Evolutionary conservation across 805 yeast genomes (phyloP).

Genomic region (Pichia cabralensis): DNA sequence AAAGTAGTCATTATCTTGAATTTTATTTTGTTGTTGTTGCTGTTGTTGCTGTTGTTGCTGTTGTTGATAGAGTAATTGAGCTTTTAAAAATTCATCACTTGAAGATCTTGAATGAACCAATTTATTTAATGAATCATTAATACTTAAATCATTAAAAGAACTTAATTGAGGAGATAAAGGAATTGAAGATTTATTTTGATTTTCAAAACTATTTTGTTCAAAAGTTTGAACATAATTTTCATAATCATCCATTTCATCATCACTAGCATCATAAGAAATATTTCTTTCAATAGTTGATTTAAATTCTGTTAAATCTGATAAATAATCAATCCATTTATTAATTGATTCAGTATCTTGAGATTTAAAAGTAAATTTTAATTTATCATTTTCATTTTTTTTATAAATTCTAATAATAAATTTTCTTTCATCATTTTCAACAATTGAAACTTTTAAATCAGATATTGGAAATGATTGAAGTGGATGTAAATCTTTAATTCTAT

Average conservation of each 20-base stretch:
- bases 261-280: constrained; percentile 28
- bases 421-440: constrained; percentile 25
- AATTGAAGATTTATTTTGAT: not conserved
- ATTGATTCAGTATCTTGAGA: constrained; percentile 36
- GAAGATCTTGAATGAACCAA: constrained; percentile 5
- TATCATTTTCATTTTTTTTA: constrained; percentile 17
- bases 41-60: not conserved
- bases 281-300: constrained; percentile 41
- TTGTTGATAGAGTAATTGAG: not conserved
- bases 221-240: not conserved
- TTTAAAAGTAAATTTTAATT: constrained; percentile 29
- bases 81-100: constrained; percentile 3
- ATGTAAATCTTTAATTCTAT: constrained; percentile 42
- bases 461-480: constrained; percentile 34
- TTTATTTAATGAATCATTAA: too few relatives aligned
- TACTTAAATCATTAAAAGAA: too few relatives aligned
- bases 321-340: constrained; percentile 44
- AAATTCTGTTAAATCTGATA: constrained; percentile 41
- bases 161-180: too few relatives aligned
- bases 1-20: constrained; percentile 1
- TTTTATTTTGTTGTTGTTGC: constrained; percentile 1
- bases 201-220: constrained; percentile 4
- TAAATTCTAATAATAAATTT: constrained; percentile 32
- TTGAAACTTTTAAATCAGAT: constrained; percentile 24
- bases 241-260: constrained; percentile 4